A percentile compares a stretch with the other conserved stretches of the same genome.
Evolutionary conservation across 805 yeast species (phyloP).

Genomic region (Pichia ethanolica): DNA sequence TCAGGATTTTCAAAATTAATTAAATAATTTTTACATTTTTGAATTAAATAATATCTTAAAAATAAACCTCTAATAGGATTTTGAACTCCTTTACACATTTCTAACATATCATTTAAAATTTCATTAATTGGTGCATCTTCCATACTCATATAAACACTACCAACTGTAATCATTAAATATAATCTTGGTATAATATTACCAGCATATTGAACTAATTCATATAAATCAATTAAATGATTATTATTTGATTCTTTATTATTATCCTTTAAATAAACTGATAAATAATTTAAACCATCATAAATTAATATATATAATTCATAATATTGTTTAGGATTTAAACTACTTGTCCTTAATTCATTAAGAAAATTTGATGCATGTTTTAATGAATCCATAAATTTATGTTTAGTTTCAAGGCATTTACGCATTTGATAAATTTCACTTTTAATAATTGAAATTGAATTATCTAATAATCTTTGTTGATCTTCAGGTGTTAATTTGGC

Average conservation of each 20-base stretch:
- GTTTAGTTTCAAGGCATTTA: constrained; percentile 56
- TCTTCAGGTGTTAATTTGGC: constrained; percentile 16
- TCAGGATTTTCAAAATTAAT: constrained; percentile 30
- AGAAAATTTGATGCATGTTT: constrained; percentile 80
- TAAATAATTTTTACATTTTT: constrained; percentile 63
- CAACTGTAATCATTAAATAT: constrained; percentile 92
- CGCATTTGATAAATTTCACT: constrained; percentile 74
- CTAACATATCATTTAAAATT: constrained; percentile 91
- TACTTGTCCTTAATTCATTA: constrained; percentile 70
- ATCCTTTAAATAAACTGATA: constrained; percentile 58
- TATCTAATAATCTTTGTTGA: constrained; percentile 31
- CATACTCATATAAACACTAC: constrained; percentile 76
- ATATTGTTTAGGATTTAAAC: constrained; percentile 80
- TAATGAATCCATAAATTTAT: constrained; percentile 76
- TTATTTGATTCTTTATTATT: constrained; percentile 26
- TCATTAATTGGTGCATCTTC: constrained; percentile 77
- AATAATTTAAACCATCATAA: constrained; percentile 69
- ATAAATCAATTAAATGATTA: constrained; percentile 77
- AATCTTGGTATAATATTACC: constrained; percentile 89
- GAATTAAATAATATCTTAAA: constrained; percentile 80
- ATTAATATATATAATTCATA: constrained; percentile 83
- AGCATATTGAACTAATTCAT: constrained; percentile 91
- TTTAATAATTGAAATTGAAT: constrained; percentile 44
- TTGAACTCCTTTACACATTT: constrained; percentile 96
- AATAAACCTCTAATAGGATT: constrained; percentile 91